phyloP scores from a whole-genome alignment of 352 stramenopile species.

The Thraustochytrium sp. region DNA sequence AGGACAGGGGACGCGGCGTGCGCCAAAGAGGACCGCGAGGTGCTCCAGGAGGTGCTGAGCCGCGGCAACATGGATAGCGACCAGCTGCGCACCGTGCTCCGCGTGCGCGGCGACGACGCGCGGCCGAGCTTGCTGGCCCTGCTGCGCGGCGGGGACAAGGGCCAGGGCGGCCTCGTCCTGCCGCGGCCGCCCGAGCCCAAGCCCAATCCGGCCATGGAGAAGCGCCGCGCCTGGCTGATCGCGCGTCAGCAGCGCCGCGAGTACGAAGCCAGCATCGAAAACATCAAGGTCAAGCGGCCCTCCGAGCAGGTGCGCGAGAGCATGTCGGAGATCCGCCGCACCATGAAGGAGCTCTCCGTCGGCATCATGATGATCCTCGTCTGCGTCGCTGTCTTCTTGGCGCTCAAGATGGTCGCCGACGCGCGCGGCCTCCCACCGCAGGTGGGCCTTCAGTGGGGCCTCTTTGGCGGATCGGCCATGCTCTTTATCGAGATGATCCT shows the following conservation, averaged over 20 bases:
- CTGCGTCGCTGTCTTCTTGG: constrained; percentile 15
- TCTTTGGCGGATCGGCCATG: constrained; percentile 5
- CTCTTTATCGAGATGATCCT: constrained; percentile 35
- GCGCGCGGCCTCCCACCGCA: background rate
- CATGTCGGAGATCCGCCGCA: background rate
- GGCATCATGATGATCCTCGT: constrained; percentile 33
- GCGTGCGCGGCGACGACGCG: background rate
- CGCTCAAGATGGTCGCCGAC: constrained; percentile 9
- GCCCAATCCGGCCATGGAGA: background rate
- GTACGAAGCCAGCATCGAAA: background rate
- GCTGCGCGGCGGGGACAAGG: background rate
- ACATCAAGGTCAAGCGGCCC: background rate
- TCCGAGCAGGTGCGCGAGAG: background rate
- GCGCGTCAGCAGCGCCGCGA: constrained; percentile 4
- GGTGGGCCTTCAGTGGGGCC: constrained; percentile 10
- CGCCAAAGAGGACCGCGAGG: no score
- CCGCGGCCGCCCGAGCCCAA: background rate
- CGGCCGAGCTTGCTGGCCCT: background rate
- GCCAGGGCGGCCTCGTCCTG: background rate
- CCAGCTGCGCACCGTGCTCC: background rate
- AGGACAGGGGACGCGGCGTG: no score
- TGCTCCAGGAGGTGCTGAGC: background rate
- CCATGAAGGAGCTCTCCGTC: constrained; percentile 11
- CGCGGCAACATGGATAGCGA: background rate
- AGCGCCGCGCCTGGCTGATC: constrained; percentile 1